Evolutionary conservation across 2,329 filamentous ascomycete genomes (phyloP).

Genomic region (Ascochyta lentis): DNA sequence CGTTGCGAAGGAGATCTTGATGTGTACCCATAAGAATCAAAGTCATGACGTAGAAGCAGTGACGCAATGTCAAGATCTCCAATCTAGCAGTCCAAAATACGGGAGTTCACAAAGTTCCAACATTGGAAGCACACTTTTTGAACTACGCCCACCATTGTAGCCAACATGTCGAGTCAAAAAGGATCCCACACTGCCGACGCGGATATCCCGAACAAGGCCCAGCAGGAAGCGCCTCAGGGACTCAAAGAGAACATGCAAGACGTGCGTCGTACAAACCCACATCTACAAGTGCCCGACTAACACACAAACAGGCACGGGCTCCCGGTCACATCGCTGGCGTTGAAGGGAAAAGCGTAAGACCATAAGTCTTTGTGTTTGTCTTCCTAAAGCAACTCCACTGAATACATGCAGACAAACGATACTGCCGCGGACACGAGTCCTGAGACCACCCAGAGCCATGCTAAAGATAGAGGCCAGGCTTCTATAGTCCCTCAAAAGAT

Average conservation of each 20-base stretch:
- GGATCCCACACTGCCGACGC: constrained; percentile 52
- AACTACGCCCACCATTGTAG: background rate
- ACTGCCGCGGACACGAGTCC: constrained; percentile 41
- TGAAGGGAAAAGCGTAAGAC: constrained; percentile 10
- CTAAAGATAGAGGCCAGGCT: constrained; percentile 43
- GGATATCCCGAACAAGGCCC: constrained; percentile 49
- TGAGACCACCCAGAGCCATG: constrained; percentile 44
- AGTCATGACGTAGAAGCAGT: constrained; percentile 11
- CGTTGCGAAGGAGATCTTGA: background rate
- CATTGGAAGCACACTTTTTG: background rate
- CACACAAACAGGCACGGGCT: background rate
- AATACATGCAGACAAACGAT: constrained; percentile 42
- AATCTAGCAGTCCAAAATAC: background rate
- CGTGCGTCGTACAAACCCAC: background rate
- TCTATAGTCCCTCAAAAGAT: constrained; percentile 53
- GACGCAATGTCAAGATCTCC: constrained; percentile 3
- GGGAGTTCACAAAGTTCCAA: background rate
- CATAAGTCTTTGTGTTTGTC: background rate
- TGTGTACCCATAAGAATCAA: background rate
- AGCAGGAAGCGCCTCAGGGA: constrained; percentile 48
- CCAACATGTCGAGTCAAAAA: constrained; percentile 31
- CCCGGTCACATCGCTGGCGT: constrained; percentile 8
- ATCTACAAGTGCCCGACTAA: background rate
- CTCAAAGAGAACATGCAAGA: constrained; percentile 45
- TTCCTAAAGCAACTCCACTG: background rate